Percentiles rank a stretch among this genome's conserved stretches.
Evolutionary conservation across 257 asterid species (phyloP).

Genomic region (Thymus mandschuricus): DNA sequence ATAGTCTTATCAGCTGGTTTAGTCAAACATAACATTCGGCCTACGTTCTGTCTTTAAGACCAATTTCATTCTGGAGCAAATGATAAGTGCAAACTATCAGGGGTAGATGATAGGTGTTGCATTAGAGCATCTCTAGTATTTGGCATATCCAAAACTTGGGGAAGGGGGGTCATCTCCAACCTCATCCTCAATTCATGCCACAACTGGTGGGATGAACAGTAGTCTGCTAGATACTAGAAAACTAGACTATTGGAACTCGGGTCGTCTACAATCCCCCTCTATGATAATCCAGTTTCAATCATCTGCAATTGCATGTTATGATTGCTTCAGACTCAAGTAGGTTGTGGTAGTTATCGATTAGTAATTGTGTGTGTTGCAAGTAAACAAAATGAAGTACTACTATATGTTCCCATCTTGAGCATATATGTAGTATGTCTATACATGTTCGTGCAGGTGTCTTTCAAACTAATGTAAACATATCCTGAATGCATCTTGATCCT

Average conservation of each 20-base stretch:
- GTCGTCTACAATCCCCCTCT: no score
- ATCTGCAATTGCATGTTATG: not conserved
- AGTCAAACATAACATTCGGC: not conserved
- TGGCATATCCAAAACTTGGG: no score
- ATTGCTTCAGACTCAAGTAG: not conserved
- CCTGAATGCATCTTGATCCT: not conserved
- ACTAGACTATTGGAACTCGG: no score
- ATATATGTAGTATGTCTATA: not conserved
- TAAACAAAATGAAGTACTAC: not conserved
- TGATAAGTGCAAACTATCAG: not conserved
- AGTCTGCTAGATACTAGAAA: no score
- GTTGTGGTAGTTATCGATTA: constrained; percentile 2
- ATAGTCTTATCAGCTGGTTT: not conserved
- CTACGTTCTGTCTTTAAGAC: constrained; percentile 3
- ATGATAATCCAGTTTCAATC: no score
- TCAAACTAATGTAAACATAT: constrained; percentile 1
- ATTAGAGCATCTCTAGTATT: not conserved
- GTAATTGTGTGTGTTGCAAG: not conserved
- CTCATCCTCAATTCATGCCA: no score
- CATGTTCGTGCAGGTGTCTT: not conserved
- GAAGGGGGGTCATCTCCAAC: no score
- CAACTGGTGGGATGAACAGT: no score
- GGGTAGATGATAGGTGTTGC: not conserved
- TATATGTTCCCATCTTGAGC: not conserved
- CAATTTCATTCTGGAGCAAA: not conserved